A percentile compares a stretch with the other conserved stretches of the same genome.
These are phyloP conservation scores for Angophora floribunda DNA, from an alignment of 345 rosid genomes.

Conservation along the genomic window DNA sequence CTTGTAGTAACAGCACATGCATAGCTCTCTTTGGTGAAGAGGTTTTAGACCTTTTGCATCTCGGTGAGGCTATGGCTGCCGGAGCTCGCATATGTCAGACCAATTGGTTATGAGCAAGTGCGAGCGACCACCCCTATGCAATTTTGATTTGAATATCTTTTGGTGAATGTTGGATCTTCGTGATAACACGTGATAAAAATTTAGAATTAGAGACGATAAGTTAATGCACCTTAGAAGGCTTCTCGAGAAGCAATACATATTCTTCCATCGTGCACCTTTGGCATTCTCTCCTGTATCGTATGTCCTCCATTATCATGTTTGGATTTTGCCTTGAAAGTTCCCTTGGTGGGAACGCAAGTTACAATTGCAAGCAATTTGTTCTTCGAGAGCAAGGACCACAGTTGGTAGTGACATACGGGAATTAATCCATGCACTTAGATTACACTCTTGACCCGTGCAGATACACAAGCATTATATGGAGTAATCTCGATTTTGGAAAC, in stretches of 20 bases:
- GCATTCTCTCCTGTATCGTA: background rate
- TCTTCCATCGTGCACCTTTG: background rate
- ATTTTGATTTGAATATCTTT: background rate
- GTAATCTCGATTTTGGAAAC: background rate
- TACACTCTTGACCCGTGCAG: background rate
- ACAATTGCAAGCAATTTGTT: too few relatives aligned
- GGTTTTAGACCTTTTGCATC: background rate
- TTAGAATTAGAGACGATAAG: fast-evolving
- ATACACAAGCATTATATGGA: background rate
- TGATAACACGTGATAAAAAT: background rate
- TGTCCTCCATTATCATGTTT: background rate
- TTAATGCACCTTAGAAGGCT: background rate
- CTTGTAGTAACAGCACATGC: fast-evolving
- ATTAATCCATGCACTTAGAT: background rate
- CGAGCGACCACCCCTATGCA: background rate
- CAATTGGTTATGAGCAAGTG: fast-evolving
- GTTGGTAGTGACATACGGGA: background rate
- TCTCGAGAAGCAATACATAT: background rate
- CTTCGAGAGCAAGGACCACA: background rate
- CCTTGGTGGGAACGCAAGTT: too few relatives aligned
- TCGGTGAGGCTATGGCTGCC: background rate
- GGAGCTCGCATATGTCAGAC: background rate
- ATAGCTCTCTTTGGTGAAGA: background rate
- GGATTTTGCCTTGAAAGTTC: background rate
- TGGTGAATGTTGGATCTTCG: background rate